Percentiles rank a stretch among this genome's conserved stretches.
Conservation (phyloP, 805 yeast species). For the Saturnispora dispora region DNA sequence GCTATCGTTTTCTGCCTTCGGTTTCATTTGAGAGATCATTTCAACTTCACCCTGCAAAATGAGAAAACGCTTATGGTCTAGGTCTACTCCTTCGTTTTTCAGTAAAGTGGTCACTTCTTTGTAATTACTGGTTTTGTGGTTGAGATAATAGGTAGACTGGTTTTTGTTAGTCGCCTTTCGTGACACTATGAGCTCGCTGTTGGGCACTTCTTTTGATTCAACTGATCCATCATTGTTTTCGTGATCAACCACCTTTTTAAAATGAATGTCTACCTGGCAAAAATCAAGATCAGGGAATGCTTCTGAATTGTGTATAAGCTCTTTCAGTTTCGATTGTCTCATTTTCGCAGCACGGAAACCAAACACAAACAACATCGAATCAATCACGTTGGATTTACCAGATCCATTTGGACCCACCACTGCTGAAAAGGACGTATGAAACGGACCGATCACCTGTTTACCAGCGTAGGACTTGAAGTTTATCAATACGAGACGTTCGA, state of each 20-base stretch:
- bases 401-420: slow-evolving; percentile 99
- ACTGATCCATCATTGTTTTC: slow-evolving; percentile 12
- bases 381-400: slow-evolving; percentile 96
- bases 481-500: slow-evolving; percentile 60
- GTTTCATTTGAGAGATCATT: slow-evolving; percentile 96
- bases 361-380: slow-evolving; percentile 93
- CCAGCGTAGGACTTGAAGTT: slow-evolving; percentile 97
- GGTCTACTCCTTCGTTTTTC: slow-evolving; percentile 78
- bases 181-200: slow-evolving; percentile 58
- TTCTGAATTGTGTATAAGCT: slow-evolving; percentile 86
- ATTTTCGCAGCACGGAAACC: slow-evolving; percentile 94
- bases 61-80: slow-evolving; percentile 89
- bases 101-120: slow-evolving; percentile 69
- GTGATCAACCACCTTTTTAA: slow-evolving; percentile 61
- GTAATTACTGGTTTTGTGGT: slow-evolving; percentile 60
- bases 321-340: slow-evolving; percentile 93
- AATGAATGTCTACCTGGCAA: slow-evolving; percentile 89
- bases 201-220: slow-evolving; percentile 27
- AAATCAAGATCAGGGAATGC: slow-evolving; percentile 52
- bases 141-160: slow-evolving; percentile 68
- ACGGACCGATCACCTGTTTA: slow-evolving; percentile 86
- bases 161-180: slow-evolving; percentile 74
- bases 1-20: slow-evolving; percentile 85
- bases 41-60: slow-evolving; percentile 98
- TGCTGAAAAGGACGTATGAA: slow-evolving; percentile 87